A percentile compares a stretch with the other conserved stretches of the same genome.
Evolutionary conservation across 164 flowering plant genomes (phyloP).

Genomic region (Warburgia ugandensis): DNA sequence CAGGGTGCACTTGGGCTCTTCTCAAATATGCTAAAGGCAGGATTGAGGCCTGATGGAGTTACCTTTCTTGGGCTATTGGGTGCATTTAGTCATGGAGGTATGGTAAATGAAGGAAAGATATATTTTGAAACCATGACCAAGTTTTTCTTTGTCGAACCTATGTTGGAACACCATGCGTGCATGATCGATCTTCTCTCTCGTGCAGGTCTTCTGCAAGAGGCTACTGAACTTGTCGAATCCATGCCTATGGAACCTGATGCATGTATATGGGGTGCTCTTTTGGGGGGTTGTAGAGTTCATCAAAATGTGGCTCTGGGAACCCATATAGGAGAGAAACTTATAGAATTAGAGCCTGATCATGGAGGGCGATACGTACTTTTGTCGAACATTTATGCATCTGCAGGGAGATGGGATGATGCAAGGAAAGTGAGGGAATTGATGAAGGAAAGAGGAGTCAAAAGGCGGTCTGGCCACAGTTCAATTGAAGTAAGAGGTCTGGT

Average conservation of each 20-base stretch:
- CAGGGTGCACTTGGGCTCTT: constrained; percentile 3
- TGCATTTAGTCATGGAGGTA: constrained; percentile 3
- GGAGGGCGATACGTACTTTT: constrained; percentile 5
- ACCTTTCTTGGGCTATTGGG: constrained; percentile 3
- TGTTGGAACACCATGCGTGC: constrained; percentile 8
- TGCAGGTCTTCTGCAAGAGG: constrained; percentile 7
- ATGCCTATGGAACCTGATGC: constrained; percentile 4
- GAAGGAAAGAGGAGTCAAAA: constrained; percentile 4
- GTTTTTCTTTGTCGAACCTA: constrained; percentile 2
- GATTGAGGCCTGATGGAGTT: constrained; percentile 3
- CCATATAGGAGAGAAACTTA: neutral
- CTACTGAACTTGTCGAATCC: constrained; percentile 1
- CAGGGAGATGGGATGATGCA: constrained; percentile 4
- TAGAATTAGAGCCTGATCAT: constrained; percentile 6
- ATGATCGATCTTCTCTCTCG: constrained; percentile 9
- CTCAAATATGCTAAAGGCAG: constrained; percentile 5
- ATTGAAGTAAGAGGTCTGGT: constrained; percentile 20
- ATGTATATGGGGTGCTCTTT: constrained; percentile 9
- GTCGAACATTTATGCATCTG: constrained; percentile 6
- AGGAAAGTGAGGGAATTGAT: constrained; percentile 4
- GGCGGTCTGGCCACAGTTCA: constrained; percentile 4
- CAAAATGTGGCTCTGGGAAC: neutral
- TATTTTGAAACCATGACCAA: constrained; percentile 2
- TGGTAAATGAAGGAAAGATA: constrained; percentile 1
- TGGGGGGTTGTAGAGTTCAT: constrained; percentile 5